These are phyloP conservation scores for Chalciporus piperatus DNA, from an alignment of 768 basidiomycete genomes.

Conservation along the genomic window DNA sequence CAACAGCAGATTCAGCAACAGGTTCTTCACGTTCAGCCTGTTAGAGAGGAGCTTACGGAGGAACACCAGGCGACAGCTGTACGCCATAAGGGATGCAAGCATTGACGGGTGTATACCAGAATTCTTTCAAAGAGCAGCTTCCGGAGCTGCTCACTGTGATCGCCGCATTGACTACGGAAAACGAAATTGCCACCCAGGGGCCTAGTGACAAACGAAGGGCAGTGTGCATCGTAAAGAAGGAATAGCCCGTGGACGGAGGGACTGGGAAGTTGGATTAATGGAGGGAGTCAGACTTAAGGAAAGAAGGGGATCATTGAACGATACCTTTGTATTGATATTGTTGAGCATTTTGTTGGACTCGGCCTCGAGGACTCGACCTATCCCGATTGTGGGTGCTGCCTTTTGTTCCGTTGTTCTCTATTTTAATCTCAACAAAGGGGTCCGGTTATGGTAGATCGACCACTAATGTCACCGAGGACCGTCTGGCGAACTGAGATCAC, in stretches of 20 bases:
- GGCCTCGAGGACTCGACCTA: too few species aligned
- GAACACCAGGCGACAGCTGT: constrained; percentile 3
- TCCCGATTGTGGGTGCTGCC: background rate
- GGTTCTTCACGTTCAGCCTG: background rate
- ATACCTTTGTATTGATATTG: background rate
- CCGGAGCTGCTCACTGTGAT: constrained; percentile 5
- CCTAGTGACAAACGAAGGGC: background rate
- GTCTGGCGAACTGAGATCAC: background rate
- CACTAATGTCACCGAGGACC: background rate
- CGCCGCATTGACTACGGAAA: constrained; percentile 6
- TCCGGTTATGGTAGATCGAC: too few species aligned
- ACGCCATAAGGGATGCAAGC: constrained; percentile 10
- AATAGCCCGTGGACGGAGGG: constrained; percentile 1
- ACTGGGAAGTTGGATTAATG: background rate
- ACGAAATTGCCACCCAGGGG: constrained; percentile 8
- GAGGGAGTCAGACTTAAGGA: background rate
- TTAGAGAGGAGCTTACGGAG: constrained; percentile 11
- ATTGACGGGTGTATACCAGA: constrained; percentile 13
- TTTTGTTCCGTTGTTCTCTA: background rate
- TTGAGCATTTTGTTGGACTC: background rate
- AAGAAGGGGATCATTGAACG: background rate
- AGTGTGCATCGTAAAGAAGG: constrained; percentile 1
- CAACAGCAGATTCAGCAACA: background rate
- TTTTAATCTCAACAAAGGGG: background rate
- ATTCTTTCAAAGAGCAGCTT: constrained; percentile 14